These are phyloP conservation scores for Nicotiana knightiana DNA, from an alignment of 257 asterid genomes.

Conservation along the genomic window DNA sequence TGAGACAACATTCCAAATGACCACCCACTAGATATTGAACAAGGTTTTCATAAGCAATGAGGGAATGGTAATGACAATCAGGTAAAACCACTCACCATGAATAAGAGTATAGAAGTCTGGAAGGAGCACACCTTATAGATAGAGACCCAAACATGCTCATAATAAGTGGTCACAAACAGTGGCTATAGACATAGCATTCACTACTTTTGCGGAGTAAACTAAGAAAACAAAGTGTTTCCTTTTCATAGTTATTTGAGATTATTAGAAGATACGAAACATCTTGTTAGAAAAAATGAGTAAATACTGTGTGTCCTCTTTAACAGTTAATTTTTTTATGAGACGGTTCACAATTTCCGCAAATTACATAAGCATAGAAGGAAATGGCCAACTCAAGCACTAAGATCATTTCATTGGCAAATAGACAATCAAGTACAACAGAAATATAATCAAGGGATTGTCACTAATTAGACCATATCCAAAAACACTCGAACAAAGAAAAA, in stretches of 20 bases:
- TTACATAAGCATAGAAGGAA: background rate
- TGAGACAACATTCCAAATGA: background rate
- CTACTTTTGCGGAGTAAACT: background rate
- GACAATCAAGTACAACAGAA: background rate
- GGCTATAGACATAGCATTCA: background rate
- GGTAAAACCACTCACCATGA: background rate
- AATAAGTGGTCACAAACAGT: background rate
- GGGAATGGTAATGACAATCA: background rate
- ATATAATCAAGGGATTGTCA: background rate
- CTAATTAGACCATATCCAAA: background rate
- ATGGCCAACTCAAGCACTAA: background rate
- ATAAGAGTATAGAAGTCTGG: background rate
- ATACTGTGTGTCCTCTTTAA: background rate
- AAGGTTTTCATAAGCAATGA: background rate
- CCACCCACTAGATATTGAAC: background rate
- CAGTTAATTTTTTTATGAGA: background rate
- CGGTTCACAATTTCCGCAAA: background rate
- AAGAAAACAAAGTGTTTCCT: background rate
- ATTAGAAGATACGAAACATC: background rate
- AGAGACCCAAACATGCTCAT: background rate
- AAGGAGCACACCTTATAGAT: background rate
- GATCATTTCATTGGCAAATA: too few species aligned
- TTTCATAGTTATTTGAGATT: background rate
- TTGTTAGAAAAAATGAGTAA: background rate
- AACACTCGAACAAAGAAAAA: background rate